Conservation (phyloP, 352 stramenopile genomes). For the Phytopythium litorale region DNA sequence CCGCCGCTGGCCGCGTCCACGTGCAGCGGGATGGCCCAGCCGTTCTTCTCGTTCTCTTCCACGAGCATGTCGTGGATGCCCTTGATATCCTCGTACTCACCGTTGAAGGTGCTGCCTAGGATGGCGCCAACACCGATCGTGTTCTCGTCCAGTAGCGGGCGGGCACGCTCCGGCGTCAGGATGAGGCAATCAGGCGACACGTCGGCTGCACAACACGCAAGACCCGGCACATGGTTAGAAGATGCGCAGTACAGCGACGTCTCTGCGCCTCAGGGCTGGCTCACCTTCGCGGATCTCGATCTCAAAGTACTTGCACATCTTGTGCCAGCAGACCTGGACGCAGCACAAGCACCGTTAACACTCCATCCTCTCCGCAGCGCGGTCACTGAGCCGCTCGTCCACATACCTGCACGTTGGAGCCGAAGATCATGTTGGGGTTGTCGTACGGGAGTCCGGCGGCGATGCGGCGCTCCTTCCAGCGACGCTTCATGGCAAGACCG, state of each 20-base stretch:
- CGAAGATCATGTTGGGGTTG: constrained; percentile 92
- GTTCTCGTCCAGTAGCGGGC: constrained; percentile 87
- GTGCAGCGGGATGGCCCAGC: constrained; percentile 86
- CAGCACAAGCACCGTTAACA: background rate
- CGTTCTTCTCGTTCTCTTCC: constrained; percentile 80
- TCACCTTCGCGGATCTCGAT: constrained; percentile 80
- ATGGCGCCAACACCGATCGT: constrained; percentile 92
- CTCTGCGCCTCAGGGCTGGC: background rate
- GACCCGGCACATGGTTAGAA: background rate
- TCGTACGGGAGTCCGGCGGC: constrained; percentile 73
- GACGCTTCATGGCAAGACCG: constrained; percentile 89
- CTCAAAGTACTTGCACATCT: constrained; percentile 95
- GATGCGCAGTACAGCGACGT: background rate
- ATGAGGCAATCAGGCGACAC: constrained; percentile 85
- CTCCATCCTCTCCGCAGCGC: background rate
- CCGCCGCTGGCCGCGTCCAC: constrained; percentile 90
- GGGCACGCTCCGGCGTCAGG: constrained; percentile 76
- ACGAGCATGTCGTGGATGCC: constrained; percentile 87
- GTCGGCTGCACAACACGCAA: constrained; percentile 30
- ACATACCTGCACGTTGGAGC: constrained; percentile 70
- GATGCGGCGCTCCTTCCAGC: constrained; percentile 85
- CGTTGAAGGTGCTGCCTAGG: constrained; percentile 91
- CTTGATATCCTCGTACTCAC: constrained; percentile 91
- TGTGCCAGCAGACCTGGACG: constrained; percentile 89
- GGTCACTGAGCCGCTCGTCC: background rate